A percentile compares a stretch with the other conserved stretches of the same genome.
phyloP scores from a whole-genome alignment of 495 filamentous ascomycete species.

The Trichocladium uniseriatum region DNA sequence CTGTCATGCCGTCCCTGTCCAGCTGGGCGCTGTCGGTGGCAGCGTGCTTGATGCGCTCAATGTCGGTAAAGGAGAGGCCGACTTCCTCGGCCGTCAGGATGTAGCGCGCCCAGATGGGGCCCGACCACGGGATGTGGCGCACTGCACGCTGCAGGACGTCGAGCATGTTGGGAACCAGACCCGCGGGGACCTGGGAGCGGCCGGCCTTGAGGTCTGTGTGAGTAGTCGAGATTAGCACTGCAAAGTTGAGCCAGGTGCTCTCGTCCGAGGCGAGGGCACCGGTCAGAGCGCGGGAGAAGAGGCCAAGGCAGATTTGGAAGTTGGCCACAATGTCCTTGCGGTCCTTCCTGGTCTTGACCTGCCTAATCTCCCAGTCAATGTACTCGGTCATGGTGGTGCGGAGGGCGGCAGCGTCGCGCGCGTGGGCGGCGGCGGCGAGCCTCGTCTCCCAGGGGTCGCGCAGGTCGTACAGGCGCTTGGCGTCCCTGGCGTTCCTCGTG shows the following conservation, averaged over 20 bases:
- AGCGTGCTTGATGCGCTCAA: constrained; percentile 82
- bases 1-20: constrained; percentile 62
- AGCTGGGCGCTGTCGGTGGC: constrained; percentile 77
- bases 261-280: constrained; percentile 59
- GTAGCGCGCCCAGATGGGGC: constrained; percentile 80
- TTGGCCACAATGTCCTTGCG: constrained; percentile 30
- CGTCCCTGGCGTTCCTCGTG: constrained; percentile 52
- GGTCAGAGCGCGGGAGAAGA: constrained; percentile 69
- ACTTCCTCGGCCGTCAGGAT: constrained; percentile 73
- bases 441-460: constrained; percentile 66
- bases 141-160: constrained; percentile 60
- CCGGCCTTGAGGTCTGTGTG: constrained; percentile 28
- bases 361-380: constrained; percentile 69
- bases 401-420: constrained; percentile 48
- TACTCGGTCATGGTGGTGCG: constrained; percentile 62
- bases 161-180: constrained; percentile 35
- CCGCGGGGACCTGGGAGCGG: constrained; percentile 23
- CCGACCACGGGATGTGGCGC: constrained; percentile 85
- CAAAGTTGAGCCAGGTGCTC: constrained; percentile 67
- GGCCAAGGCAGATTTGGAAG: constrained; percentile 55
- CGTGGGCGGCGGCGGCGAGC: constrained; percentile 49
- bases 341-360: constrained; percentile 42
- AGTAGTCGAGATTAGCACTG: constrained; percentile 53
- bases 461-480: constrained; percentile 57
- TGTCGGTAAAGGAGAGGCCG: constrained; percentile 60